Base-by-base conservation (phyloP, 805 yeast species). In the Peterozyma toletana region DNA sequence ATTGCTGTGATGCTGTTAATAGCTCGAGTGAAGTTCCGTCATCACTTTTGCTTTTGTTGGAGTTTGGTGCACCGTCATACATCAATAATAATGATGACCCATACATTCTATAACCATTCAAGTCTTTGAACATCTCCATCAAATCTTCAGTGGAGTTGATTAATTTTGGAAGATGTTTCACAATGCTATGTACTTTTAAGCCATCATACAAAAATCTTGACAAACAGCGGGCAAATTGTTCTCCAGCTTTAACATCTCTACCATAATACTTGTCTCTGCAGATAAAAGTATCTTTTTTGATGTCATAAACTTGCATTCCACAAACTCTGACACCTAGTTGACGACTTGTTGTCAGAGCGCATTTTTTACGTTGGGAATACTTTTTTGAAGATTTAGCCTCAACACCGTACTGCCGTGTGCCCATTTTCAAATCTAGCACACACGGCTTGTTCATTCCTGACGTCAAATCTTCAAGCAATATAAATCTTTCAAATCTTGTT, bases 361-460 rank as follows among this genome's bases (percentile, higher is more conserved):
- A 93, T 63, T 93, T 93, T 43, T 71, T 70, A 31, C 86, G 66
- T 64, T 93, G 99, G 1, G 96, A 86, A 39, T 66, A 58, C 56
- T 80, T 83, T 62, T 93, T 93, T 40, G 78, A 65, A 11, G 64
- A 60, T 5, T 73, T 71, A 0, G 98, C 97, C 50, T 89, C 96
- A n/a, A 91, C 83, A 9, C 99, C 99, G 56, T 93, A 93, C 63
- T 93, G 99, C 46, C 99, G 73, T 0, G 99, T 91, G 0, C 99
- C 99, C 98, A 93, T 93, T 59, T 93, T 93, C 53, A 93, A 69
- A 63, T 93, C 99, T 40, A 93, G 66, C 0, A 91, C 98, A 58
- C 96, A 90, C 0, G 99, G 97, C 50, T 75, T 76, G 30, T 64
- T 68, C 80, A 91, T 79, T 18, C 87, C 86, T 43, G 81, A 74